Base-by-base conservation (phyloP, 1,284 basidiomycete species). In the Melampsora americana region DNA sequence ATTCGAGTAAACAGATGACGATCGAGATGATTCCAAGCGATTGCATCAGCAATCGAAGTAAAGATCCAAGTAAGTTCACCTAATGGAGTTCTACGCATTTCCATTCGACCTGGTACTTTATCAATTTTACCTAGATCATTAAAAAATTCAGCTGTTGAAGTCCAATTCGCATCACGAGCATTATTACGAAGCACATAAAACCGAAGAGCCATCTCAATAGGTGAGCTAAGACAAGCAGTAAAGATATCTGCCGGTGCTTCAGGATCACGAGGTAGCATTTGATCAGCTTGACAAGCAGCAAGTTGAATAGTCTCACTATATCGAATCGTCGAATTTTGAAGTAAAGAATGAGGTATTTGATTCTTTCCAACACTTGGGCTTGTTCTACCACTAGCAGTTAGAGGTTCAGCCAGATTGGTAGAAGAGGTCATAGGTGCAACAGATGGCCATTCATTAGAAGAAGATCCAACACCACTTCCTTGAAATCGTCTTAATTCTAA, bases 31-130 rank as follows among this genome's bases (percentile, higher is more conserved):
- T 76, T 76, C 73, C 73, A 76, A 39, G 73, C 73, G 35, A 76
- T 76, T 7, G 73, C 73, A 76, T 76, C 73, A 28, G 73, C 60
- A 59, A 76, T 76, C 5, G 73, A 76, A 9, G 66, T 76, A 59
- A 76, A 76, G 44, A 76, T 76, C 73, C 73, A 76, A 39, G 73
- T 76, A 23, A 76, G 46, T 69, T 76, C 73, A 42, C 73, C 73
- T 12, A 76, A 46, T 50, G 73, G 73, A 18, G 73, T 76, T 44
- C 73, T 23, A 30, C 73, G 65, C 73, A 76, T 76, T 35, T 76
- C 73, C 65, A 69, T 69, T 48, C 60, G 39, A 32, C 73, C 73
- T 6, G 73, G 73, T 28, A 76, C 66, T 48, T 69, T 62, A 16
- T 76, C 59, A 26, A 76, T 53, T 32, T 76, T 76, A 5, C 44